phyloP scores from a whole-genome alignment of 164 flowering plant species.

The Vitis labrusca region DNA sequence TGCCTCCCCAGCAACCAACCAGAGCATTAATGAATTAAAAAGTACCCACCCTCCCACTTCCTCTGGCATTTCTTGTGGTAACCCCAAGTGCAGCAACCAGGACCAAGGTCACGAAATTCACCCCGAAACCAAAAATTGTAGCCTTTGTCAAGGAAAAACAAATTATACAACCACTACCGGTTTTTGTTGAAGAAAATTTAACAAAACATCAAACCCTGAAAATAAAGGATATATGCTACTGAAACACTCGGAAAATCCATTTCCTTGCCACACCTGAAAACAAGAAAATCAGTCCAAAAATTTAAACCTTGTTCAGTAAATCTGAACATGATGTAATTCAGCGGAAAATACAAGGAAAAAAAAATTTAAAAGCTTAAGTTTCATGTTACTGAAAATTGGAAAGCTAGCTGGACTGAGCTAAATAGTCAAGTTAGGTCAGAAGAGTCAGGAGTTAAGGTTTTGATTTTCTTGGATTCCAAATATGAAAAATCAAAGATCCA shows the following conservation, averaged over 20 bases:
- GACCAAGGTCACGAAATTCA: constrained; percentile 49
- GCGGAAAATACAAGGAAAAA: too few relatives aligned
- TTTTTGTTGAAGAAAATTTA: background rate
- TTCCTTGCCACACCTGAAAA: constrained; percentile 65
- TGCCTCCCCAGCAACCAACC: too few relatives aligned
- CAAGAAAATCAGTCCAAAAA: constrained; percentile 8
- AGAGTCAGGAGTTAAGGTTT: too few relatives aligned
- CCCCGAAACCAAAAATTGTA: constrained; percentile 69
- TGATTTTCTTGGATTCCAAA: too few relatives aligned
- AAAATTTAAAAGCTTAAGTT: too few relatives aligned
- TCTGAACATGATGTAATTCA: background rate
- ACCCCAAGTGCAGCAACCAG: constrained; percentile 43
- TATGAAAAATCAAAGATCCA: too few relatives aligned
- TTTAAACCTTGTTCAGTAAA: background rate
- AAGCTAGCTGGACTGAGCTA: too few relatives aligned
- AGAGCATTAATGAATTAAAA: background rate
- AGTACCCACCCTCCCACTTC: constrained; percentile 34
- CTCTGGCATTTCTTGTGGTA: constrained; percentile 20
- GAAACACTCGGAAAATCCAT: constrained; percentile 56
- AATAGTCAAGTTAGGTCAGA: too few relatives aligned
- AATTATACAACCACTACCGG: background rate
- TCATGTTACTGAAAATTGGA: too few relatives aligned
- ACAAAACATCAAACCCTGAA: background rate
- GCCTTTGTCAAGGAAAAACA: constrained; percentile 36
- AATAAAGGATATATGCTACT: constrained; percentile 69